Percentiles rank a stretch among this genome's conserved stretches.
These are phyloP conservation scores for Lenzites betulinus DNA, from an alignment of 768 basidiomycete genomes.

Conservation along the genomic window DNA sequence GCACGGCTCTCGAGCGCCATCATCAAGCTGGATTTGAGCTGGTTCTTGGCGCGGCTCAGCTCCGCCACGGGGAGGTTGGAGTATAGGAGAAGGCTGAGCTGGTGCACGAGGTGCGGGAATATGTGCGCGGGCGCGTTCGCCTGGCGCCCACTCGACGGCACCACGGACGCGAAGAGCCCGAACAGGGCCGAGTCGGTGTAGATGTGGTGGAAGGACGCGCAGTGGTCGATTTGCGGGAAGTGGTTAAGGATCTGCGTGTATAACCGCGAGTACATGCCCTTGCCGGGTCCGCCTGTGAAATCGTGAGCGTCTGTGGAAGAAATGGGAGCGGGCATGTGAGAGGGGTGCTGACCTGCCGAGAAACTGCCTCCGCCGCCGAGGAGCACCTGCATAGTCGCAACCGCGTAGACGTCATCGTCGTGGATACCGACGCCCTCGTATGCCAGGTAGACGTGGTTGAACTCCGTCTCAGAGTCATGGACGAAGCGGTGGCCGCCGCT, in stretches of 20 bases:
- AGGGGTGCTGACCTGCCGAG: constrained; percentile 66
- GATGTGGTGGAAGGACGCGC: constrained; percentile 96
- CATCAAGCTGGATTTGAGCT: constrained; percentile 88
- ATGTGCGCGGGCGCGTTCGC: constrained; percentile 72
- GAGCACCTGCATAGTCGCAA: constrained; percentile 93
- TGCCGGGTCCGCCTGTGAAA: constrained; percentile 83
- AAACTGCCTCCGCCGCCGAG: constrained; percentile 96
- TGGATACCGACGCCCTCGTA: constrained; percentile 92
- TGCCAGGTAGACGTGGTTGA: constrained; percentile 90
- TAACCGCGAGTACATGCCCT: constrained; percentile 98
- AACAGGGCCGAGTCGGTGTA: constrained; percentile 94
- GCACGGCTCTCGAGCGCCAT: constrained; percentile 93
- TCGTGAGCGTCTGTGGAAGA: not conserved
- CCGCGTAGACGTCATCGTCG: constrained; percentile 88
- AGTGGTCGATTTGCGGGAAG: constrained; percentile 92
- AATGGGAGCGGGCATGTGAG: not conserved
- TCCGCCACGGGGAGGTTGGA: constrained; percentile 65
- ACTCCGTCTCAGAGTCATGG: constrained; percentile 60
- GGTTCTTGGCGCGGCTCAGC: constrained; percentile 88
- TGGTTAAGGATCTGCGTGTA: constrained; percentile 97
- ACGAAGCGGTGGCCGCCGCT: constrained; percentile 84
- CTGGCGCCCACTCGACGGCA: constrained; percentile 59
- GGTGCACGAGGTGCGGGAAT: constrained; percentile 82
- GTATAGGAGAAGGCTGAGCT: constrained; percentile 81
- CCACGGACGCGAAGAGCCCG: constrained; percentile 86